phyloP scores from a whole-genome alignment of 768 basidiomycete genomes.

The Pisolithus tinctorius region DNA sequence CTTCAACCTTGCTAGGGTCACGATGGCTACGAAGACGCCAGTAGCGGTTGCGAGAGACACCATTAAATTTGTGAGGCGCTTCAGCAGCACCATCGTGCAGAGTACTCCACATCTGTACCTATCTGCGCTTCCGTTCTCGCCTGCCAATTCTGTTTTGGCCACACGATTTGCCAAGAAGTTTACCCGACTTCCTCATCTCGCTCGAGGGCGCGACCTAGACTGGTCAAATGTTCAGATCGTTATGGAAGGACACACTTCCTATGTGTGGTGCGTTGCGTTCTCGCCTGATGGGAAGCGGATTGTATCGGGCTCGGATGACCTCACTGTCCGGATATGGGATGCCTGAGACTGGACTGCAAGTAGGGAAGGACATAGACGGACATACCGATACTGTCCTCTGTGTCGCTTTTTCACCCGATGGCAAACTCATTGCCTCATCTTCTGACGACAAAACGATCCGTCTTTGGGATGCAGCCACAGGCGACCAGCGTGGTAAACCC shows the following conservation, averaged over 20 bases:
- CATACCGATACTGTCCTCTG: constrained; percentile 4
- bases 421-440: constrained; percentile 2
- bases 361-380: constrained; percentile 3
- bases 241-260: not conserved
- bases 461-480: constrained; percentile 7
- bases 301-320: constrained; percentile 3
- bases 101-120: constrained; percentile 22
- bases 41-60: constrained; percentile 4
- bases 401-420: constrained; percentile 13
- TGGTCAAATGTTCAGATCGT: not conserved
- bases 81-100: constrained; percentile 8
- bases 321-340: constrained; percentile 8
- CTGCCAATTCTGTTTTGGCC: constrained; percentile 20
- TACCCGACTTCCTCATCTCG: not conserved
- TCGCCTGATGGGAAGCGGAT: not conserved
- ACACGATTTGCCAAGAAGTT: not conserved
- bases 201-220: not conserved
- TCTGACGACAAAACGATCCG: constrained; percentile 12
- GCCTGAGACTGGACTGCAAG: constrained; percentile 3
- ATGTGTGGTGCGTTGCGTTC: not conserved
- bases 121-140: constrained; percentile 20
- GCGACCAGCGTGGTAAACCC: not conserved
- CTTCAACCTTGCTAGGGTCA: not conserved
- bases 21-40: not conserved
- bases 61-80: constrained; percentile 8